Conservation (phyloP, 495 filamentous ascomycete genomes). For the Penicillium desertorum region DNA sequence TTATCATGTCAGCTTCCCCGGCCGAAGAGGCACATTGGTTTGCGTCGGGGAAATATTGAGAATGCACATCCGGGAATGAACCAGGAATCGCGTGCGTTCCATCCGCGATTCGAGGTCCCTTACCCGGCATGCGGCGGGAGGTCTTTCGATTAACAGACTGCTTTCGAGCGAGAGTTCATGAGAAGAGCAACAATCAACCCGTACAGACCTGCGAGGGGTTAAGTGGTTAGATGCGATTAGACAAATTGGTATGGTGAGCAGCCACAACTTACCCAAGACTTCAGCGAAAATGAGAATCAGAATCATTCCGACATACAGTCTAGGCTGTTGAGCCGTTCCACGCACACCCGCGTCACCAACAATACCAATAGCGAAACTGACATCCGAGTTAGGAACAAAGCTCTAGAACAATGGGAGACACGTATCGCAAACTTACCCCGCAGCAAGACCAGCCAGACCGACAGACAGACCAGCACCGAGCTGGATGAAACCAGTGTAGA, state of each 20-base stretch:
- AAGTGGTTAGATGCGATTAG: not conserved
- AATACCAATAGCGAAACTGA: constrained; percentile 93
- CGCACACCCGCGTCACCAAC: constrained; percentile 99
- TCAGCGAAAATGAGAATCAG: constrained; percentile 99
- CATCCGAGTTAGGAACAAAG: constrained; percentile 12
- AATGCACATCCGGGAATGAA: constrained; percentile 13
- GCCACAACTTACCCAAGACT: constrained; percentile 76
- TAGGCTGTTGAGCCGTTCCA: constrained; percentile 94
- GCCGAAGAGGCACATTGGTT: constrained; percentile 14
- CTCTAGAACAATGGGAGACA: not conserved
- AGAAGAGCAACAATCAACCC: constrained; percentile 96
- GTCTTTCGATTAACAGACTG: constrained; percentile 32
- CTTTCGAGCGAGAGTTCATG: constrained; percentile 80
- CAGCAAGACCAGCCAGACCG: constrained; percentile 94
- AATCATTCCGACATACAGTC: constrained; percentile 99
- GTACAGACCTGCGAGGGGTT: constrained; percentile 70
- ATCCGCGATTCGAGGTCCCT: constrained; percentile 1
- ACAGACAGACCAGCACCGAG: constrained; percentile 95
- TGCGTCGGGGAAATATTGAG: constrained; percentile 12
- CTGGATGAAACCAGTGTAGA: constrained; percentile 96
- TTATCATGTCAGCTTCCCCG: constrained; percentile 16
- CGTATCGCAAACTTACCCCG: constrained; percentile 59
- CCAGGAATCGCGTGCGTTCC: constrained; percentile 3
- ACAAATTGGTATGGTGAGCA: not conserved
- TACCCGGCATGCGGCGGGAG: constrained; percentile 19